Conservation (phyloP, 768 basidiomycete genomes). For the Gloeostereum incarnatum region DNA sequence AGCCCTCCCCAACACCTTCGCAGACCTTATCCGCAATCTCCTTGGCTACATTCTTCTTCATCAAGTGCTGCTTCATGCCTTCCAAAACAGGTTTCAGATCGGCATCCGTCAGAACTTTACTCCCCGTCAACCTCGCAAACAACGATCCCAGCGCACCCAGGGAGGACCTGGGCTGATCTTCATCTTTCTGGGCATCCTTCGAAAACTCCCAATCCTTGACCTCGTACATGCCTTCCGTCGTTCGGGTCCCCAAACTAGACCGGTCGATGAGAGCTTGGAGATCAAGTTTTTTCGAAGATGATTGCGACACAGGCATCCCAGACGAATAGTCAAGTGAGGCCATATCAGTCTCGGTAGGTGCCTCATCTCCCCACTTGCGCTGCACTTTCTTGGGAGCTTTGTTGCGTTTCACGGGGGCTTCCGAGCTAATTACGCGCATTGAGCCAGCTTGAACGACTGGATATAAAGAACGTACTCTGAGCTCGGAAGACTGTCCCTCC, state of each 20-base stretch:
- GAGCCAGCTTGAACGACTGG: not conserved
- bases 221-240: slow-evolving; percentile 57
- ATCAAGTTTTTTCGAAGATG: slow-evolving; percentile 31
- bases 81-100: slow-evolving; percentile 85
- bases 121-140: slow-evolving; percentile 80
- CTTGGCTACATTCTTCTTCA: slow-evolving; percentile 97
- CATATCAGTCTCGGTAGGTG: slow-evolving; percentile 82
- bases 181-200: slow-evolving; percentile 35
- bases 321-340: slow-evolving; percentile 83
- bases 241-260: slow-evolving; percentile 69
- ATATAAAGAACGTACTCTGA: slow-evolving; percentile 64
- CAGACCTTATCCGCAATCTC: slow-evolving; percentile 94
- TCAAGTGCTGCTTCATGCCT: slow-evolving; percentile 95
- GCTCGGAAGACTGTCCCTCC: slow-evolving; percentile 49
- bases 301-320: slow-evolving; percentile 35
- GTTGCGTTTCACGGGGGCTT: slow-evolving; percentile 47
- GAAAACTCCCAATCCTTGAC: slow-evolving; percentile 77
- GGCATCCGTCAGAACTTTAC: slow-evolving; percentile 69
- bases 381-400: slow-evolving; percentile 62
- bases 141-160: slow-evolving; percentile 65
- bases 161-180: slow-evolving; percentile 42
- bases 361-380: slow-evolving; percentile 89
- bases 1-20: slow-evolving; percentile 83
- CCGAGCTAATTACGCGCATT: slow-evolving; percentile 35
- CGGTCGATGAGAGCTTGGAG: slow-evolving; percentile 57